Evolutionary conservation across 2,329 filamentous ascomycete species (phyloP).

Genomic region (Tricladium varicosporioides): DNA sequence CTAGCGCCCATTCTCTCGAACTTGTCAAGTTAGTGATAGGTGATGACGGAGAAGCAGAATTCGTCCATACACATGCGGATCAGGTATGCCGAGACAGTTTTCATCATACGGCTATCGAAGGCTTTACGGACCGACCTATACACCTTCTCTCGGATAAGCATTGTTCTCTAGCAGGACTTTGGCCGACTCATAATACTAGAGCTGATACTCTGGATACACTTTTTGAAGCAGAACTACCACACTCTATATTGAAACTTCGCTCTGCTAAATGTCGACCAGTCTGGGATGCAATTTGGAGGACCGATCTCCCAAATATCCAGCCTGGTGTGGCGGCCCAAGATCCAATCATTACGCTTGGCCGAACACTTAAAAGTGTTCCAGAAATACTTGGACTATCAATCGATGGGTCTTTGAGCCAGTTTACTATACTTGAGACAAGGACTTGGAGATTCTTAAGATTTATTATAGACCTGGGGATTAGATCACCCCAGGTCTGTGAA

Average conservation of each 20-base stretch:
- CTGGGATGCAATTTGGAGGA: conserved; percentile 28
- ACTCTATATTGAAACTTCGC: conserved; percentile 56
- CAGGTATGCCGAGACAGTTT: conserved; percentile 32
- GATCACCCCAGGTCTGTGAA: conserved; percentile 47
- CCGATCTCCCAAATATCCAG: conserved; percentile 31
- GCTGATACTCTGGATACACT: conserved; percentile 37
- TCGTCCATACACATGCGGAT: conserved; percentile 32
- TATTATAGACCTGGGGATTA: conserved; percentile 65
- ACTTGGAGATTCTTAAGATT: conserved; percentile 70
- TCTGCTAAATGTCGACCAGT: conserved; percentile 46
- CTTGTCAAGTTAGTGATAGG: conserved; percentile 44
- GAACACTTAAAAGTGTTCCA: background rate
- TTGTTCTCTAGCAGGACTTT: conserved; percentile 31
- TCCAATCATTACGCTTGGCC: background rate
- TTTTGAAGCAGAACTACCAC: conserved; percentile 55
- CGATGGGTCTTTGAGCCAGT: conserved; percentile 67
- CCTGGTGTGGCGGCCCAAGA: background rate
- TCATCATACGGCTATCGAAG: conserved; percentile 22
- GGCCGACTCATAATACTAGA: conserved; percentile 28
- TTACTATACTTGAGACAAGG: conserved; percentile 61
- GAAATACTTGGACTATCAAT: conserved; percentile 65
- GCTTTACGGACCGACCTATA: conserved; percentile 17
- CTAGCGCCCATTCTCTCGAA: conserved; percentile 52
- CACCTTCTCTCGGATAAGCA: conserved; percentile 34
- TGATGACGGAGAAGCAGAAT: conserved; percentile 21